Conservation (phyloP, 495 filamentous ascomycete genomes). For the Podospora comata region DNA sequence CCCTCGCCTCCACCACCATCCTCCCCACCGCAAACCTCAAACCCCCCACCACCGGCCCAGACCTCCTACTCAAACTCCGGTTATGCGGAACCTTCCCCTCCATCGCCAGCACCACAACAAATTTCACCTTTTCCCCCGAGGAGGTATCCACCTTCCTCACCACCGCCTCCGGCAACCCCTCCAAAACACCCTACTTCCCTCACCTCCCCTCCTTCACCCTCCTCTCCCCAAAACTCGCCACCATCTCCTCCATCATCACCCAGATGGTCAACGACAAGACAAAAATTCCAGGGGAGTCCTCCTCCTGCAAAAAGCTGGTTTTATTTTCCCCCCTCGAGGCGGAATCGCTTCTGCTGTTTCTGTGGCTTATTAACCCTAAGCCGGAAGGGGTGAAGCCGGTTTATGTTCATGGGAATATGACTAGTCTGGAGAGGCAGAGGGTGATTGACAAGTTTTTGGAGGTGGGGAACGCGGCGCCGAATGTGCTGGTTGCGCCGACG, state of each 20-base stretch:
- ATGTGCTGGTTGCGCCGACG: constrained; percentile 26
- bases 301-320: constrained; percentile 24
- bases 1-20: not conserved
- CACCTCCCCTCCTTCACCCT: constrained; percentile 21
- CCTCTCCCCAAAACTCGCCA: constrained; percentile 23
- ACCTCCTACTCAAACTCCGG: constrained; percentile 22
- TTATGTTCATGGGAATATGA: constrained; percentile 10
- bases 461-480: constrained; percentile 23
- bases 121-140: constrained; percentile 20
- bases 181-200: constrained; percentile 16
- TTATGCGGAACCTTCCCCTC: constrained; percentile 28
- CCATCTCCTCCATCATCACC: constrained; percentile 9
- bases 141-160: constrained; percentile 15
- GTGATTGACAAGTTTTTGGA: constrained; percentile 20
- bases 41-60: not conserved
- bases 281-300: constrained; percentile 13
- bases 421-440: constrained; percentile 7
- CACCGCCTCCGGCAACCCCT: constrained; percentile 2
- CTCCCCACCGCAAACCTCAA: not conserved
- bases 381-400: constrained; percentile 15
- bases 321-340: constrained; percentile 28
- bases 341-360: constrained; percentile 24
- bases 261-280: constrained; percentile 18
- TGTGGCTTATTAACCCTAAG: constrained; percentile 14
- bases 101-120: constrained; percentile 5